Evolutionary conservation across 2,329 filamentous ascomycete species (phyloP), one percentile per base, ranked within the genome.

Genomic region (Teratosphaeria epicoccoides): DNA sequence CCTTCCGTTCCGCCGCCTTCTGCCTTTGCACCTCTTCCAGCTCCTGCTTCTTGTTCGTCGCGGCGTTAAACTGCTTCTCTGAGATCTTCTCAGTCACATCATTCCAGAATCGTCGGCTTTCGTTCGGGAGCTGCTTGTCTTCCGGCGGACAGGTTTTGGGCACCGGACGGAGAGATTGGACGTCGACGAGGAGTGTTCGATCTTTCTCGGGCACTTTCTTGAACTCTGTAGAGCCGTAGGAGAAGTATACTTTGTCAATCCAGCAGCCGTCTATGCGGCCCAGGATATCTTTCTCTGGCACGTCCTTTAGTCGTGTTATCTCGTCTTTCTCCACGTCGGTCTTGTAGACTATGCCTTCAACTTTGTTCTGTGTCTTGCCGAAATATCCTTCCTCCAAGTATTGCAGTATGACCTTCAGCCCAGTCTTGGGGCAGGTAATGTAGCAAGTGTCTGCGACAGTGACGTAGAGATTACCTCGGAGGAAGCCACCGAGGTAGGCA

Each of bases 311-410:
- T 61, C 80, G 83, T 4, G 73, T 82, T 68, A 84, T 88, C 66
- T 80, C 81, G 67, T 97, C 91, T 52, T 90, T 91, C 22, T 87
- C 81, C 0, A 89, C 86, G 63, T 95, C 86, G 43, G 62, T 63
- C 47, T 80, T 84, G 77, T 95, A 98, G 51, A 97, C 78, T 50
- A 96, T 82, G 17, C 93, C 93, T 55, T 94, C 83, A 29, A 98
- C 85, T 65, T 85, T 89, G 70, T 97, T 95, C 61, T 94, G 91
- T 20, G 88, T 81, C 59, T 88, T 87, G 46, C 90, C 88, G 25
- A 97, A 77, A 90, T 93, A 98, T 47, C 90, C 89, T 62, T 97
- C 91, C 64, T 97, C 91, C 51, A 90, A 75, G 67, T 98, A 98
- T 63, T 94, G 84, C 46, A 98, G 72, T 57, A 98, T 95, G 17